These are phyloP conservation scores for Fusarium paranaense DNA, from an alignment of 2,329 filamentous ascomycete genomes.

Conservation along the genomic window DNA sequence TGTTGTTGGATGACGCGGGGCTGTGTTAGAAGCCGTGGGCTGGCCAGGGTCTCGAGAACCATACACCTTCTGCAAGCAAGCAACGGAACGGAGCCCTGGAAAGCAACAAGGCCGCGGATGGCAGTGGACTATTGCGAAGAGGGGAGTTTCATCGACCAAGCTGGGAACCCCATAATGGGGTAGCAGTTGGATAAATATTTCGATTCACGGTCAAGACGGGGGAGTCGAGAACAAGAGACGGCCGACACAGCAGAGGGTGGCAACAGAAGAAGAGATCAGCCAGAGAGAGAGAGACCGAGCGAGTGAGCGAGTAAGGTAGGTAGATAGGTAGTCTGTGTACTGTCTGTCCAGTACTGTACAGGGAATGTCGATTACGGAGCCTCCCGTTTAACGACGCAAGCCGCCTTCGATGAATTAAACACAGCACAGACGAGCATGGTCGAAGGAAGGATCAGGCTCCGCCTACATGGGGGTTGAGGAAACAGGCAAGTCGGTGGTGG, in stretches of 20 bases:
- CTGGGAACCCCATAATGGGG: conserved; percentile 34
- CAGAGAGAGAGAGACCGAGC: conserved; percentile 3
- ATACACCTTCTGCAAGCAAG: conserved; percentile 33
- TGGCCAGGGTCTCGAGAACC: conserved; percentile 42
- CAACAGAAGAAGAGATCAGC: conserved; percentile 35
- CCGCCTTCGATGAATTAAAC: conserved; percentile 43
- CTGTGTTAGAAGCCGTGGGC: conserved; percentile 41
- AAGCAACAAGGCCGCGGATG: conserved; percentile 16
- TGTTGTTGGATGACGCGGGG: conserved; percentile 42
- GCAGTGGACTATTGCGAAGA: conserved; percentile 31
- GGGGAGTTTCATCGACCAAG: conserved; percentile 39
- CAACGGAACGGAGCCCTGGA: conserved; percentile 12
- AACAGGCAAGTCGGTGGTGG: conserved; percentile 40
- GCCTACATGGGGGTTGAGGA: conserved; percentile 37
- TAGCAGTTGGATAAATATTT: conserved; percentile 37
- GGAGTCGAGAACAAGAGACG: conserved; percentile 27
- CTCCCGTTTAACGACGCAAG: conserved; percentile 36
- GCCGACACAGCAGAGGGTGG: conserved; percentile 31
- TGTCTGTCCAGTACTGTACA: conserved; percentile 19
- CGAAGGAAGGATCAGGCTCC: conserved; percentile 47
- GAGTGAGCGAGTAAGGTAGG: background rate
- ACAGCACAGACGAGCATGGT: conserved; percentile 35
- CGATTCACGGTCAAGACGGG: conserved; percentile 28
- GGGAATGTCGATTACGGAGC: conserved; percentile 40
- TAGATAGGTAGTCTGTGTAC: background rate